phyloP scores from a whole-genome alignment of 768 basidiomycete genomes.

The Coprinellus aureogranulatus region DNA sequence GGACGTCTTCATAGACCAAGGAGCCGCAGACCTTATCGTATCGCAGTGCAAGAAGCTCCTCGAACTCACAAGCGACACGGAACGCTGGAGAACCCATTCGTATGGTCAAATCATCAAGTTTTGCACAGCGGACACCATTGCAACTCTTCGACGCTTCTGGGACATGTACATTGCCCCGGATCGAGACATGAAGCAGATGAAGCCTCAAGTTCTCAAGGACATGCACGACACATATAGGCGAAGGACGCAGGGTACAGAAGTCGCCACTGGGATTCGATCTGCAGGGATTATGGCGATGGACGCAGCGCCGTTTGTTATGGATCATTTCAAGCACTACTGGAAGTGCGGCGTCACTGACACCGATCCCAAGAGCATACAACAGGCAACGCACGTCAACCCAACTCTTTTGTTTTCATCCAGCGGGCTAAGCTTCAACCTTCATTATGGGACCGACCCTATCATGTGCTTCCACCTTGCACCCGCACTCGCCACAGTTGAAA shows the following conservation, averaged over 20 bases:
- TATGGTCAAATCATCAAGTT: constrained; percentile 40
- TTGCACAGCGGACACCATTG: constrained; percentile 35
- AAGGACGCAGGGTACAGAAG: not conserved
- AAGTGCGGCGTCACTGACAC: constrained; percentile 36
- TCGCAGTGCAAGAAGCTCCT: constrained; percentile 41
- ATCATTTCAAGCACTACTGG: constrained; percentile 34
- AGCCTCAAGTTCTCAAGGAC: constrained; percentile 14
- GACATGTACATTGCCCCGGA: constrained; percentile 23
- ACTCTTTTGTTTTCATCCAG: constrained; percentile 42
- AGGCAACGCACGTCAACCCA: constrained; percentile 38
- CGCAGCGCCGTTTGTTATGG: constrained; percentile 9
- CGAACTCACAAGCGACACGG: constrained; percentile 14
- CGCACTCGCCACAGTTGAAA: constrained; percentile 21
- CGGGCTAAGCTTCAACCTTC: constrained; percentile 38
- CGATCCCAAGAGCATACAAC: not conserved
- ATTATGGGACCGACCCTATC: constrained; percentile 45
- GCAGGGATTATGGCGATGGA: constrained; percentile 33
- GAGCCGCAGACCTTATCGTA: constrained; percentile 26
- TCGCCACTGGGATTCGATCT: constrained; percentile 22
- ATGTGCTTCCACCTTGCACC: constrained; percentile 40
- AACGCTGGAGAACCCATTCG: constrained; percentile 21
- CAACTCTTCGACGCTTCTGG: constrained; percentile 43
- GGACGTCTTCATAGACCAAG: constrained; percentile 44
- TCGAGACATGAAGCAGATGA: constrained; percentile 14
- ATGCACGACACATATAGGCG: constrained; percentile 16